phyloP scores from a whole-genome alignment of 2,329 filamentous ascomycete species.

The Didymella sp. region DNA sequence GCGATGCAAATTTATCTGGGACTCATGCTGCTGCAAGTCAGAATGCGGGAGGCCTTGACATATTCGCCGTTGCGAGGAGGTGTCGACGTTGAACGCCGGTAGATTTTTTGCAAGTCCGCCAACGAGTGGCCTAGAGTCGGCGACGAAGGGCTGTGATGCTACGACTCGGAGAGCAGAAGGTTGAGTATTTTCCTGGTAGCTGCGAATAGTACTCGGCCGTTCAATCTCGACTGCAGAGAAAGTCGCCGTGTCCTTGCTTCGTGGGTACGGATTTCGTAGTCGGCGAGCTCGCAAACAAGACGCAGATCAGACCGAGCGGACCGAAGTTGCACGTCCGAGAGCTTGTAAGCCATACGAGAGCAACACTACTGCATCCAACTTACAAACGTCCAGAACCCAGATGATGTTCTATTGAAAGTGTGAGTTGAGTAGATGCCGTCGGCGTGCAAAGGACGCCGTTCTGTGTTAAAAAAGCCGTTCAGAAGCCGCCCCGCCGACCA shows the following conservation, averaged over 20 bases:
- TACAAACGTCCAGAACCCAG: no score
- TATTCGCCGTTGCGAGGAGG: neutral
- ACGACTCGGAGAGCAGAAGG: no score
- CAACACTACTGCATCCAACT: neutral
- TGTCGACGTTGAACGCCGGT: neutral
- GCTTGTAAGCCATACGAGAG: neutral
- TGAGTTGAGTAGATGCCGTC: neutral
- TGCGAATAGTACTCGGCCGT: neutral
- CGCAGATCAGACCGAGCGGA: neutral
- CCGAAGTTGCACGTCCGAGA: neutral
- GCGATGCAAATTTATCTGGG: neutral
- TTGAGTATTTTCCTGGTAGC: neutral
- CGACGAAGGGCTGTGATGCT: neutral
- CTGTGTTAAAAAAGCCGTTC: neutral
- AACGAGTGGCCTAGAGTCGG: neutral
- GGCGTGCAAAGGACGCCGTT: neutral
- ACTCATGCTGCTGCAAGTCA: neutral
- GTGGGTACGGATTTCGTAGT: neutral
- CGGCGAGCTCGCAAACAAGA: neutral
- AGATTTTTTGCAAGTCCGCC: no score
- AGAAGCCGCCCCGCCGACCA: conserved; percentile 1
- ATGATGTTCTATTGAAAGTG: neutral
- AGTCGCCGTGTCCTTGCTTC: neutral
- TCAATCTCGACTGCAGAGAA: neutral
- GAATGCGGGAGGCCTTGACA: neutral